phyloP scores from a whole-genome alignment of 495 filamentous ascomycete species.

The Rhypophila decipiens region DNA sequence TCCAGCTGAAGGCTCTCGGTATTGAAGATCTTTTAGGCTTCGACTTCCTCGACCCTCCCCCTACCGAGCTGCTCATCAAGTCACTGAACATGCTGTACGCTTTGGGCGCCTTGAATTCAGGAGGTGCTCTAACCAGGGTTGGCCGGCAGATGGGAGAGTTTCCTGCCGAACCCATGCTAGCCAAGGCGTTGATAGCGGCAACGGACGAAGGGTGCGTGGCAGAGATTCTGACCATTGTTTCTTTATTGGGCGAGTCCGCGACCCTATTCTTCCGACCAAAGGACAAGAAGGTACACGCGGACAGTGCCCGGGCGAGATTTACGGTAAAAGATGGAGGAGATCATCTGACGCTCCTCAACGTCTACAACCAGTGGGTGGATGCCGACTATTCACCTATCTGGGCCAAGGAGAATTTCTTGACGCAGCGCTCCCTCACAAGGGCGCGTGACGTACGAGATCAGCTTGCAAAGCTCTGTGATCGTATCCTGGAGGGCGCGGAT shows the following conservation, averaged over 20 bases:
- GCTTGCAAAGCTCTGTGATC: conserved; percentile 87
- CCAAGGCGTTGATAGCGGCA: conserved; percentile 85
- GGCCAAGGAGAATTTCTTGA: conserved; percentile 90
- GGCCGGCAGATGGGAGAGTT: conserved; percentile 97
- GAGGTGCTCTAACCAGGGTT: conserved; percentile 83
- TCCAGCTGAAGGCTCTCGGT: conserved; percentile 83
- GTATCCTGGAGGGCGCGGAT: conserved; percentile 70
- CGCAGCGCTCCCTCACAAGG: conserved; percentile 77
- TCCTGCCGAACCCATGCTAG: conserved; percentile 89
- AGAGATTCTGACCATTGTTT: conserved; percentile 89
- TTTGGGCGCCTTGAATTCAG: conserved; percentile 81
- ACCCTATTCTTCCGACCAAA: conserved; percentile 94
- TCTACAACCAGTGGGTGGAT: conserved; percentile 97
- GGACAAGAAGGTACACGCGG: conserved; percentile 95
- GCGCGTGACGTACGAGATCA: conserved; percentile 93
- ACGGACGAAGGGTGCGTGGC: conserved; percentile 86
- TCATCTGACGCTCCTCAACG: conserved; percentile 83
- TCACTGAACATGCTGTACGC: conserved; percentile 91
- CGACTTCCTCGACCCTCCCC: conserved; percentile 94
- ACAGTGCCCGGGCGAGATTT: conserved; percentile 86
- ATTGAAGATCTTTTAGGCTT: conserved; percentile 93
- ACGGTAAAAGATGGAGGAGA: conserved; percentile 91
- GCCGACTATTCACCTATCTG: conserved; percentile 83
- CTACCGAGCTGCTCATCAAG: conserved; percentile 83
- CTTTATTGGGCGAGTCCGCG: conserved; percentile 85